Evolutionary conservation across 805 yeast species (phyloP), one percentile per base, ranked within the genome.

Genomic region (Teunomyces panamensis): DNA sequence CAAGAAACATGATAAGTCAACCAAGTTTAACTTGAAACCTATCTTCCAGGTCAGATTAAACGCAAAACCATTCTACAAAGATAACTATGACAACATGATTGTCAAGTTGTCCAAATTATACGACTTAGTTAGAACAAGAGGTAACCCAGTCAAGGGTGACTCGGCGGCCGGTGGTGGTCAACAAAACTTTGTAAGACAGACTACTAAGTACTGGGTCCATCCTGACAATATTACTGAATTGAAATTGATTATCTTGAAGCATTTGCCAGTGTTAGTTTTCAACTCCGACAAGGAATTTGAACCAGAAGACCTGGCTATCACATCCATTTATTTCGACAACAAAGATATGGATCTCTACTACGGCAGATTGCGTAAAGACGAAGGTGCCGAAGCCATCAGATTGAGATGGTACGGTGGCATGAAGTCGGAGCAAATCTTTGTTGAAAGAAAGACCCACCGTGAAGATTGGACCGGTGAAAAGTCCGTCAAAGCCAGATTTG

Each of bases 381-480:
- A 94, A 75, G 99, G 99, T 67, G 99, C 99, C 4, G 99, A 94
- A 70, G 98, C 98, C 17, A 90, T 92, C 55, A 85, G 99, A 71
- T 77, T 94, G 63, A 85, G 99, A 74, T 94, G 99, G 99, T 94
- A 94, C 66, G 99, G 99, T 64, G 97, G 97, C 47, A 94, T 94
- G 99, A 77, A 79, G 46, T 79, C 91, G 1, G 97, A 92, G 57
- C 88, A 87, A 36, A 88, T 92, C 47, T 94, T 94, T 54, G 96
- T 92, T 42, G 99, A 94, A 71, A 82, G 99, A 68, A 94, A 94
- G 68, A 94, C 99, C 5, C 99, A 94, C 65, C 81, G 99, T 68
- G 99, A 94, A 69, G 99, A 94, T 74, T 92, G 99, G 99, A 94
- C 99, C 2, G 99, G 99, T 58, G 99, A 94, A 68, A 92, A 92